Base-by-base conservation (phyloP, 2,329 filamentous ascomycete species). In the Fusarium pseudograminearum region DNA sequence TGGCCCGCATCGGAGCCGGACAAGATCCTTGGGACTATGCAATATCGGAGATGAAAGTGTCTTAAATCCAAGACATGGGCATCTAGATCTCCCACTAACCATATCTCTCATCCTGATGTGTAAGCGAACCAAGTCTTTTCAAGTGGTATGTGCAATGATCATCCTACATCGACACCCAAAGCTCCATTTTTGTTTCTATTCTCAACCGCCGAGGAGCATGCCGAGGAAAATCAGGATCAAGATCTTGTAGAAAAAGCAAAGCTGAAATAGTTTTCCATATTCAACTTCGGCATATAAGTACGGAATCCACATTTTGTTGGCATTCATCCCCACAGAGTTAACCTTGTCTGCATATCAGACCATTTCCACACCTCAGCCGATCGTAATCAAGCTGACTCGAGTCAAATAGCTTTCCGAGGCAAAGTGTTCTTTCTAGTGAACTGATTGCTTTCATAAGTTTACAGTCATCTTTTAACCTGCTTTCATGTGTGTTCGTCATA, bases 1-100 rank as follows among this genome's bases (percentile, higher is more conserved):
- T 38, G 47, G 24, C 47, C 67, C 28, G 47, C 56, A 40, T 55
- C 66, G 57, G 66, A 63, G 48, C 53, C 66, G 61, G 53, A 66
- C 26, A 16, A 46, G 16, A 46, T 28, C 34, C 53, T 34, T 50
- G 45, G 28, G 40, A 34, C n/a, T 26, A 59, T 57, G 48, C 28
- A 57, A 31, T 16, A 44, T 42, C 51, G 51, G 65, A 67, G 57
- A 69, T 67, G 57, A 73, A 53, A 38, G 34, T 60, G 42, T 11
- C 16, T 14, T 7, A 6, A 50, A 20, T 44, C 24, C 6, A 57
- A 70, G 50, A 53, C 47, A 52, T 41, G 36, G 22, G 7, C 38
- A 40, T 20, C 11, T 40, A 38, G 28, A 26, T 54, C 38, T 52
- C 9, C 45, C n/a, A 33, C 44, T 30, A 42, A 15, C 31, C 12